These are phyloP conservation scores for Penicillium soppii DNA, from an alignment of 495 filamentous ascomycete genomes.

Conservation along the genomic window DNA sequence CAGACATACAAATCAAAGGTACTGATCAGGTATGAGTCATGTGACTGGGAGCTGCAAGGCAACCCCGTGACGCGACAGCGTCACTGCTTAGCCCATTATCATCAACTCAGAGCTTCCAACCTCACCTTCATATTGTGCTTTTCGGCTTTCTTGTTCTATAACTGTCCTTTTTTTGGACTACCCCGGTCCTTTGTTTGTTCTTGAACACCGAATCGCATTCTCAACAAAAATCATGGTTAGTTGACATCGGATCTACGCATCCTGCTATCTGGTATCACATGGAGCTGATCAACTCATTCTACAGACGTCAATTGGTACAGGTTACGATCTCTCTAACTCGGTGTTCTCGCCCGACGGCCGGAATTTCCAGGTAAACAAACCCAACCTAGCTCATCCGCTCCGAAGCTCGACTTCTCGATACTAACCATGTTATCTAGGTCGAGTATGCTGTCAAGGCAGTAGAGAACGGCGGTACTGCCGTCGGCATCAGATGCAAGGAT, in stretches of 20 bases:
- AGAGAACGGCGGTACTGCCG: slow-evolving; percentile 94
- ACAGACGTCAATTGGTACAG: slow-evolving; percentile 98
- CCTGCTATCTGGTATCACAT: background rate
- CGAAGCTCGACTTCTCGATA: background rate
- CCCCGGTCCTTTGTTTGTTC: slow-evolving; percentile 3
- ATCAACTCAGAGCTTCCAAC: slow-evolving; percentile 21
- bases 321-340: slow-evolving; percentile 98
- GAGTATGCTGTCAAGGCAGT: slow-evolving; percentile 99
- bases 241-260: background rate
- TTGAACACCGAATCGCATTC: slow-evolving; percentile 9
- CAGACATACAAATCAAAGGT: background rate
- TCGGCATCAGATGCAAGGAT: slow-evolving; percentile 96
- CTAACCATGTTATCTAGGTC: slow-evolving; percentile 51
- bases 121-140: slow-evolving; percentile 15
- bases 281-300: slow-evolving; percentile 5
- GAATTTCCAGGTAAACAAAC: slow-evolving; percentile 77
- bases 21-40: slow-evolving; percentile 8
- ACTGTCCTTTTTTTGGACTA: background rate
- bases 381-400: background rate
- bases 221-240: slow-evolving; percentile 36
- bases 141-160: too few species aligned
- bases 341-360: slow-evolving; percentile 98
- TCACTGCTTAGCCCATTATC: slow-evolving; percentile 13
- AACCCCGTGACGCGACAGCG: slow-evolving; percentile 29
- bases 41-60: slow-evolving; percentile 19